These are phyloP conservation scores for Trichophyton rubrum DNA, from an alignment of 2,329 filamentous ascomycete species.

Conservation along the genomic window DNA sequence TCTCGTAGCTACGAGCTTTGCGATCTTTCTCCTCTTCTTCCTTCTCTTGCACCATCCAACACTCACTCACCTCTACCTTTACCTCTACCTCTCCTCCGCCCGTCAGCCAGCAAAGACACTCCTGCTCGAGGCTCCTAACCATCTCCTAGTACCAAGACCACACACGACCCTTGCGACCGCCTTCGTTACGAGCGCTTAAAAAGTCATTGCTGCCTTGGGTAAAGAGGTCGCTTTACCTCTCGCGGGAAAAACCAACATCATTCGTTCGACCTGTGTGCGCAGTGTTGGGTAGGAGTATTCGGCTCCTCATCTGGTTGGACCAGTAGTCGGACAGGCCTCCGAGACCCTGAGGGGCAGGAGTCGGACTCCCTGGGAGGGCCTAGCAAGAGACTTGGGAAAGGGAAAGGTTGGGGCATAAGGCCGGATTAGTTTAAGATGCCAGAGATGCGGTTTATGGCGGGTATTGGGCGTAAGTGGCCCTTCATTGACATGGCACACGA, in stretches of 20 bases:
- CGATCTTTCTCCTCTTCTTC: neutral
- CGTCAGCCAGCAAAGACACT: neutral
- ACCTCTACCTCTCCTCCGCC: neutral
- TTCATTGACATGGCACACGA: neutral
- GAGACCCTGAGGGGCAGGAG: constrained; percentile 1
- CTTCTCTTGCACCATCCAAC: neutral
- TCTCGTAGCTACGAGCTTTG: neutral
- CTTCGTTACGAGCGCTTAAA: too few relatives aligned
- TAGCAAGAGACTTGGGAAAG: neutral
- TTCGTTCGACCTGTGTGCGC: neutral
- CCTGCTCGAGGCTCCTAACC: constrained; percentile 1
- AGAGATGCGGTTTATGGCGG: constrained; percentile 21
- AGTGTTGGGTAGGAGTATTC: neutral
- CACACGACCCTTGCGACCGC: too few relatives aligned
- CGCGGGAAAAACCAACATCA: neutral
- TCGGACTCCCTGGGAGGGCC: neutral
- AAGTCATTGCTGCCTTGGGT: too few relatives aligned
- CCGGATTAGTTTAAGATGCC: constrained; percentile 10
- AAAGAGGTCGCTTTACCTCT: neutral
- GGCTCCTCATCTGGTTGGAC: neutral
- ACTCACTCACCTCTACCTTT: neutral
- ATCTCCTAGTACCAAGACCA: neutral
- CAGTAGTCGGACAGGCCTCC: neutral
- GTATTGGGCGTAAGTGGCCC: constrained; percentile 21
- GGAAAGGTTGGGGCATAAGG: neutral